Evolutionary conservation across 805 yeast genomes (phyloP), one percentile per base, ranked within the genome.

Genomic region (Cyberlindnera bimundalis): DNA sequence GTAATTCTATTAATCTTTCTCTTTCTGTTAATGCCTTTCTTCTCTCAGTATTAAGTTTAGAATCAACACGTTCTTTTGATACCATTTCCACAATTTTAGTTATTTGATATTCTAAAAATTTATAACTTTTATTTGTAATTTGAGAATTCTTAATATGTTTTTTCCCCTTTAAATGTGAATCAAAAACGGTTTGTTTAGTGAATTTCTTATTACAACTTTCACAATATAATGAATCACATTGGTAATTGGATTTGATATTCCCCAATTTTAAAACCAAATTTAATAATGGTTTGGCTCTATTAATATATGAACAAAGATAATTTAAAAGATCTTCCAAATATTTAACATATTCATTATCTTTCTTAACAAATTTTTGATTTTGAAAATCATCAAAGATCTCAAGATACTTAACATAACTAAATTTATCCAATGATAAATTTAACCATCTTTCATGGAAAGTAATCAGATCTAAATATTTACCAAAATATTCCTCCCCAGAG

Each of bases 161-260:
- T 56, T 84, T 85, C 1, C 96, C 95, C 1, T 53, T 45, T 19
- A 87, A 60, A 67, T 91, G 97, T 3, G 75, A 79, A 4, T 72
- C 61, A 56, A 68, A 89, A 0, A 85, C 93, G 0, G 88, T 63
- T 20, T 65, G 65, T 38, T 82, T 81, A 12, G 84, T 65, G 56
- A 86, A 89, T 15, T 53, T 42, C 53, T 77, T 83, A 21, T 74
- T 68, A 57, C 97, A 91, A 0, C 73, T 70, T 5, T 60, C 47
- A 57, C 97, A 91, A 49, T 60, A 83, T 1, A 75, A 43, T 19
- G 60, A 62, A 3, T 49, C 24, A 10, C n/a, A n/a, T n/a, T n/a
- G n/a, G n/a, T n/a, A n/a, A n/a, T 45, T n/a, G 52, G 37, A 5
- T 25, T 45, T 35, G 23, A 56, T 19, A 17, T 42, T 23, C 17